Conservation (phyloP, 352 stramenopile genomes). For the Pythium sukuiense region DNA sequence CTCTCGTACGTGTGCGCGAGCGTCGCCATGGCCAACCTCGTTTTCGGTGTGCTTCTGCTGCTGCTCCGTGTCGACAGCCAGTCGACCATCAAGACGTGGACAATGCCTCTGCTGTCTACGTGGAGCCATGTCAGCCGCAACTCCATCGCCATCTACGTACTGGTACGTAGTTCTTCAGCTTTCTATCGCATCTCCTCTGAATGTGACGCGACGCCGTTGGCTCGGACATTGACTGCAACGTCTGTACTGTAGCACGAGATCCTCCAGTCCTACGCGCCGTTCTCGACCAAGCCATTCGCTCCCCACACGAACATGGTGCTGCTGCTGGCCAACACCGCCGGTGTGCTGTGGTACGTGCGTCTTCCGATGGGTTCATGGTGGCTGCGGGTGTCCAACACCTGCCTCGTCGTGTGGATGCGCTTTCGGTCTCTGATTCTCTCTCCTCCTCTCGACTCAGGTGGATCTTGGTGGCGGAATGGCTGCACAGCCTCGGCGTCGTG, state of each 20-base stretch:
- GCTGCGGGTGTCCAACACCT: slow-evolving; percentile 13
- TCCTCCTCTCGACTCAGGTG: slow-evolving; percentile 25
- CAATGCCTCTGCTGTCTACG: slow-evolving; percentile 27
- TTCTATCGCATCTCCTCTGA: not conserved
- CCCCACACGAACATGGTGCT: slow-evolving; percentile 30
- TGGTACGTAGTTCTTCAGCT: slow-evolving; percentile 35
- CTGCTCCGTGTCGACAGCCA: not conserved
- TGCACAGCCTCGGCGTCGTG: slow-evolving; percentile 32
- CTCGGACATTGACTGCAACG: too few species aligned
- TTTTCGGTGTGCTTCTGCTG: slow-evolving; percentile 23
- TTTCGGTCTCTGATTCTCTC: not conserved
- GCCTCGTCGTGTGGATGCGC: slow-evolving; percentile 4
- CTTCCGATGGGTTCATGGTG: slow-evolving; percentile 17
- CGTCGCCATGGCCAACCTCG: slow-evolving; percentile 36
- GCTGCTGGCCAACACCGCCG: slow-evolving; percentile 49
- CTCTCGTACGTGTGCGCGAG: slow-evolving; percentile 62
- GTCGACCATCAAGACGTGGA: slow-evolving; percentile 11
- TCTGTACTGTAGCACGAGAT: slow-evolving; percentile 42
- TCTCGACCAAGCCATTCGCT: slow-evolving; percentile 33
- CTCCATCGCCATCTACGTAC: slow-evolving; percentile 69
- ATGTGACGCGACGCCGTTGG: too few species aligned
- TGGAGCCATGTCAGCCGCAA: slow-evolving; percentile 58
- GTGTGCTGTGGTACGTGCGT: slow-evolving; percentile 37
- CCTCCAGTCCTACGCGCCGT: slow-evolving; percentile 49
- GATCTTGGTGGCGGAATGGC: slow-evolving; percentile 38